These are phyloP conservation scores for Alternaria ventricosa DNA, from an alignment of 2,329 filamentous ascomycete genomes.

Conservation along the genomic window DNA sequence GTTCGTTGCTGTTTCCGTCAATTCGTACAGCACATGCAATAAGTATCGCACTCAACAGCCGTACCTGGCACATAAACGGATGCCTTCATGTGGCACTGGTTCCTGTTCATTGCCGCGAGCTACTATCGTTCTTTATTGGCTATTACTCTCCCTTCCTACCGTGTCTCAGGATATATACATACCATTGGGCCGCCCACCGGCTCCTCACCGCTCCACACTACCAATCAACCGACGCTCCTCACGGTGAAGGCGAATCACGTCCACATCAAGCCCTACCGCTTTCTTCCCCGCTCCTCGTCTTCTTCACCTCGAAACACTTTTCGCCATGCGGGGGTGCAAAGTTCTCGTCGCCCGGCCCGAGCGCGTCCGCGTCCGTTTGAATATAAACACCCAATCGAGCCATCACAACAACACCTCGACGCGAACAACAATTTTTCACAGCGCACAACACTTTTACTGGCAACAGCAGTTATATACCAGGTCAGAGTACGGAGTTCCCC, in stretches of 20 bases:
- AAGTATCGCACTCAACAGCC: neutral
- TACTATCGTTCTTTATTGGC: neutral
- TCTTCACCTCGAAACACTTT: neutral
- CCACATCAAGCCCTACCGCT: neutral
- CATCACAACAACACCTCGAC: neutral
- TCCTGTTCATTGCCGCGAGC: neutral
- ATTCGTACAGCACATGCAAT: neutral
- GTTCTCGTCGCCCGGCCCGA: neutral
- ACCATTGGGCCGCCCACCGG: neutral
- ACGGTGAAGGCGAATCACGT: neutral
- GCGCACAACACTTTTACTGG: neutral
- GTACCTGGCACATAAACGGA: neutral
- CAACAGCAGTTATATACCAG: neutral
- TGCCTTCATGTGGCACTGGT: neutral
- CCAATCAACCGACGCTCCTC: neutral
- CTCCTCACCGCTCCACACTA: neutral
- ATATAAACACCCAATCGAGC: constrained; percentile 2
- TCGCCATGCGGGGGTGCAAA: neutral
- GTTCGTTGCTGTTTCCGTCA: too few species aligned
- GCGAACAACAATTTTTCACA: neutral
- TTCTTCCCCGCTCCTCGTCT: neutral
- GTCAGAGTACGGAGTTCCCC: neutral
- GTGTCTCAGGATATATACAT: neutral
- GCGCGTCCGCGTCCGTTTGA: neutral
- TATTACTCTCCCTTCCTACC: neutral